A percentile compares a stretch with the other conserved stretches of the same genome.
Evolutionary conservation across 345 rosid species (phyloP).

Genomic region (Salix suchowensis): DNA sequence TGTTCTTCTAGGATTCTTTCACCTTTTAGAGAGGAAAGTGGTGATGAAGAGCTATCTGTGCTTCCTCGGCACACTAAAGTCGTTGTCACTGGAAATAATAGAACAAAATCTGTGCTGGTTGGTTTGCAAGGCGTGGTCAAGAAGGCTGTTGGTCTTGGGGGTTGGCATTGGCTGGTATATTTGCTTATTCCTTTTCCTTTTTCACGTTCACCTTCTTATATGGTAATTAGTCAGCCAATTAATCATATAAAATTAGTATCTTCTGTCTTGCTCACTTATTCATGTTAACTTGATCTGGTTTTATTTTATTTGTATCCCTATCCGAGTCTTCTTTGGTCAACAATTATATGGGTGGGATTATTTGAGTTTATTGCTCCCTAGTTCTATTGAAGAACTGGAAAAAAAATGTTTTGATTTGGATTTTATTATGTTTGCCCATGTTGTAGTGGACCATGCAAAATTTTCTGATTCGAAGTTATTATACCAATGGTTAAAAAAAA

Average conservation of each 20-base stretch:
- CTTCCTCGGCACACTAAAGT: constrained; percentile 72
- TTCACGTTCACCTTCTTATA: background rate
- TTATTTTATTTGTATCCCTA: background rate
- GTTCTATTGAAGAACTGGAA: background rate
- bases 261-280: background rate
- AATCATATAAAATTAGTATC: background rate
- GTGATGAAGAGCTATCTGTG: constrained; percentile 67
- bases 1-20: constrained; percentile 44
- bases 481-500: background rate
- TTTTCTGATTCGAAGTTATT: background rate
- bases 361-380: background rate
- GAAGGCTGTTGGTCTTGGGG: constrained; percentile 76
- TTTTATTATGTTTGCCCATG: background rate
- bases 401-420: background rate
- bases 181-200: background rate
- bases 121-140: constrained; percentile 72
- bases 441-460: background rate
- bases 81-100: constrained; percentile 62
- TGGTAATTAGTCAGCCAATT: background rate
- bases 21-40: constrained; percentile 52
- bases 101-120: constrained; percentile 65
- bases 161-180: constrained; percentile 81
- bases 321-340: background rate
- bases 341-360: background rate
- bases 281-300: background rate